Percentiles rank a stretch among this genome's conserved stretches.
These are phyloP conservation scores for Argentina anserina DNA, from an alignment of 306 rosid species.

Conservation along the genomic window DNA sequence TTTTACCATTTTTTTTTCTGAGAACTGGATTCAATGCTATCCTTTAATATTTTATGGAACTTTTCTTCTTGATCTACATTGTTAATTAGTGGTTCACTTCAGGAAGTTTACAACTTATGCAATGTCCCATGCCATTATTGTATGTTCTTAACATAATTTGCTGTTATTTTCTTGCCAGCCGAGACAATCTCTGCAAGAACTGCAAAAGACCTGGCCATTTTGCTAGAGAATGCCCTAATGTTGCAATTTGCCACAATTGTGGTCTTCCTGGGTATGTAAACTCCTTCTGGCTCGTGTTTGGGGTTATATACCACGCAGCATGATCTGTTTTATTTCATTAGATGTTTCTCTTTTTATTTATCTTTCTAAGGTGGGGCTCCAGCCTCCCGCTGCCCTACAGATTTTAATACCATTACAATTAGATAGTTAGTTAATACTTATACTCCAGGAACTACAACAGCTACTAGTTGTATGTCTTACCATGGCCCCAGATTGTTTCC, in stretches of 20 bases:
- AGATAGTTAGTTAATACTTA: background rate
- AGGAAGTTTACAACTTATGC: background rate
- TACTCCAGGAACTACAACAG: background rate
- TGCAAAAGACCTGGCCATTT: constrained; percentile 98
- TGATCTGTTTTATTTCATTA: background rate
- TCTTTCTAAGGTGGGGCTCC: background rate
- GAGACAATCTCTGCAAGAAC: constrained; percentile 96
- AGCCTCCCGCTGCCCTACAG: background rate
- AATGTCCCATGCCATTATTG: background rate
- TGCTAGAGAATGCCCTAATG: constrained; percentile 99
- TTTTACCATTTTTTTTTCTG: background rate
- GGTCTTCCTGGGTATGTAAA: constrained; percentile 85
- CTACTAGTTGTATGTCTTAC: background rate
- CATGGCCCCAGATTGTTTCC: background rate
- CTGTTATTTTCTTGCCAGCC: constrained; percentile 49
- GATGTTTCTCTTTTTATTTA: background rate
- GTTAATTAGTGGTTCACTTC: background rate
- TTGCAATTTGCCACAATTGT: constrained; percentile 95
- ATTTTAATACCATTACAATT: background rate
- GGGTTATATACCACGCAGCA: background rate
- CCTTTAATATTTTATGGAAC: background rate
- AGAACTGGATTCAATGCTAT: background rate
- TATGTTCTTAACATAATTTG: constrained; percentile 14
- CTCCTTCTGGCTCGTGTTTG: constrained; percentile 12
- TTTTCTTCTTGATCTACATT: background rate